Evolutionary conservation across 495 filamentous ascomycete genomes (phyloP).

Genomic region (Aspergillus coremiiformis): DNA sequence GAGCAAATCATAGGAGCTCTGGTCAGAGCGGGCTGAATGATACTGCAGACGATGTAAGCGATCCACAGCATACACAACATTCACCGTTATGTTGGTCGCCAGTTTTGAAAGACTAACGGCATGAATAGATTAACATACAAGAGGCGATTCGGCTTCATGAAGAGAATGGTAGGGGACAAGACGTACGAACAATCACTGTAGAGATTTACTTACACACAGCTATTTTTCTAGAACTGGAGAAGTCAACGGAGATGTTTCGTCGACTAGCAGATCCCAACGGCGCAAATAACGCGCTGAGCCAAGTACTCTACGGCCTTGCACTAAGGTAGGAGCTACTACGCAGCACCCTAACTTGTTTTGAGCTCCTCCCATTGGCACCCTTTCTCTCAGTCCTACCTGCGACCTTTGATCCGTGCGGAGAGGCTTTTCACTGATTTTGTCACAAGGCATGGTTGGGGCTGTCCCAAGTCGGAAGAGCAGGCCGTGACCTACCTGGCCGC

Average conservation of each 20-base stretch:
- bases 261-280: slow-evolving; percentile 78
- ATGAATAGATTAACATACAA: slow-evolving; percentile 69
- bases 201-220: neutral
- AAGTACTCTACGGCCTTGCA: slow-evolving; percentile 93
- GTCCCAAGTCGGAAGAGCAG: slow-evolving; percentile 56
- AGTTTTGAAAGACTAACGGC: neutral
- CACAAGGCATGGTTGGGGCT: slow-evolving; percentile 88
- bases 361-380: neutral
- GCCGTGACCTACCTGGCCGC: slow-evolving; percentile 78
- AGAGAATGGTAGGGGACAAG: slow-evolving; percentile 50
- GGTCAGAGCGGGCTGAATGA: slow-evolving; percentile 31
- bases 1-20: slow-evolving; percentile 19
- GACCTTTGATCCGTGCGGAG: neutral
- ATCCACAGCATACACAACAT: neutral
- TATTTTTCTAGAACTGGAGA: slow-evolving; percentile 45
- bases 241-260: slow-evolving; percentile 80
- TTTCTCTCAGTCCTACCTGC: neutral
- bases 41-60: slow-evolving; percentile 38
- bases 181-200: slow-evolving; percentile 4
- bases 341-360: neutral
- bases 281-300: slow-evolving; percentile 84
- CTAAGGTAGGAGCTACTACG: slow-evolving; percentile 62
- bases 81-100: neutral
- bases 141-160: slow-evolving; percentile 95
- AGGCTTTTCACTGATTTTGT: slow-evolving; percentile 4